Evolutionary conservation across 768 basidiomycete genomes (phyloP).

Genomic region (Kwoniella dejecticola): DNA sequence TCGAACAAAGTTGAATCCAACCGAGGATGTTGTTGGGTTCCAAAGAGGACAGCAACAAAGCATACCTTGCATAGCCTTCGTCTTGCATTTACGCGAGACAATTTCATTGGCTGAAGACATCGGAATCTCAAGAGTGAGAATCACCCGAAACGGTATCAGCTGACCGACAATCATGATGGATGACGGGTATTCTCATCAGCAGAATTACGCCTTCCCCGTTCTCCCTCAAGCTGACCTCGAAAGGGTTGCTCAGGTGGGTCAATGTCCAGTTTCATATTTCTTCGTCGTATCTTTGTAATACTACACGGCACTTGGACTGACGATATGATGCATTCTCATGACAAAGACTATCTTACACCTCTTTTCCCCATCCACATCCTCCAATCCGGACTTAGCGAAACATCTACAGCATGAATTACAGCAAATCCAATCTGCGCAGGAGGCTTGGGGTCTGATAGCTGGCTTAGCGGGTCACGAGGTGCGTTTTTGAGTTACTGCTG

Average conservation of each 20-base stretch:
- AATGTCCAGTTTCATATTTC: neutral
- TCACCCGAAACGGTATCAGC: neutral
- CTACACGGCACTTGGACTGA: too few species aligned
- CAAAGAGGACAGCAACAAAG: neutral
- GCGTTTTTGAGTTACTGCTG: conserved; percentile 2
- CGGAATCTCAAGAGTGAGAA: neutral
- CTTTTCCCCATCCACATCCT: conserved; percentile 39
- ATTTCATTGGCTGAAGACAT: too few species aligned
- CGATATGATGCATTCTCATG: too few species aligned
- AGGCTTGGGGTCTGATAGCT: conserved; percentile 54
- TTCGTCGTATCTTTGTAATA: neutral
- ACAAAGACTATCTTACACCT: conserved; percentile 52
- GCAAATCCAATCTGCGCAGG: conserved; percentile 38
- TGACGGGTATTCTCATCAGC: neutral
- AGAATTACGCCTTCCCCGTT: conserved; percentile 34
- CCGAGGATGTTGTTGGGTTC: neutral
- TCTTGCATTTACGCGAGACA: too few species aligned
- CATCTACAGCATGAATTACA: conserved; percentile 48
- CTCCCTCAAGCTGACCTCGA: conserved; percentile 40
- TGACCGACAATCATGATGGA: neutral
- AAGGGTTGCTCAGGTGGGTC: conserved; percentile 42
- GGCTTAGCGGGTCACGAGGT: conserved; percentile 49
- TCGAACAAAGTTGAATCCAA: conserved; percentile 1
- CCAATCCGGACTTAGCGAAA: conserved; percentile 43
- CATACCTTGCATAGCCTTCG: neutral